Percentiles rank a stretch among this genome's conserved stretches.
These are phyloP conservation scores for Styphnolobium japonicum DNA, from an alignment of 306 rosid genomes.

Conservation along the genomic window DNA sequence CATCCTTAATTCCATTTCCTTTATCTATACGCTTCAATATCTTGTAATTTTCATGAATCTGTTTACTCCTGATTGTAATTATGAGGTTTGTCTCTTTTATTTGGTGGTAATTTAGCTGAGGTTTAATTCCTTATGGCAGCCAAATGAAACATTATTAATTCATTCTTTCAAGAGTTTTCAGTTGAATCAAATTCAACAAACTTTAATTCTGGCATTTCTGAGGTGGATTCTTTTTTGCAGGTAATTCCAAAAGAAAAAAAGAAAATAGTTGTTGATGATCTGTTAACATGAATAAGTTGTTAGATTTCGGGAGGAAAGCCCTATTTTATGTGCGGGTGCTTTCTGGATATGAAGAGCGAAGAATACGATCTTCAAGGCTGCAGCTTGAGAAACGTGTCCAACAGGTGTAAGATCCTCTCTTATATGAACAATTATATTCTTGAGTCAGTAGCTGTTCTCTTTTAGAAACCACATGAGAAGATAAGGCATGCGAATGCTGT, in stretches of 20 bases:
- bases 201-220: slow-evolving; percentile 1
- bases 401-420: slow-evolving; percentile 34
- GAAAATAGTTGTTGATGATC: slow-evolving; percentile 29
- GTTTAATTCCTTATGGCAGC: slow-evolving; percentile 12
- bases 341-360: slow-evolving; percentile 87
- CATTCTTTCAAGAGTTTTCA: not conserved
- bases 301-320: slow-evolving; percentile 61
- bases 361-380: slow-evolving; percentile 66
- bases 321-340: slow-evolving; percentile 72
- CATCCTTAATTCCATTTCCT: not conserved
- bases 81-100: not conserved
- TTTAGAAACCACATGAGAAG: not conserved
- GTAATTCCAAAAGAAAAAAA: slow-evolving; percentile 8
- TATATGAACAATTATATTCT: not conserved
- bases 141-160: not conserved
- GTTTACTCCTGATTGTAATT: not conserved
- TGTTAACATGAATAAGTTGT: slow-evolving; percentile 37
- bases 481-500: not conserved
- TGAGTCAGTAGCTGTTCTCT: not conserved
- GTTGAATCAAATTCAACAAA: not conserved
- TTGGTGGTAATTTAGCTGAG: slow-evolving; percentile 4
- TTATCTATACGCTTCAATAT: not conserved
- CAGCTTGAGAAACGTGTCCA: slow-evolving; percentile 47
- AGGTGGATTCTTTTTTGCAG: slow-evolving; percentile 30
- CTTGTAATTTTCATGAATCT: slow-evolving; percentile 2